Conservation (phyloP, 2,329 filamentous ascomycete genomes). For the Penicillium sp. region DNA sequence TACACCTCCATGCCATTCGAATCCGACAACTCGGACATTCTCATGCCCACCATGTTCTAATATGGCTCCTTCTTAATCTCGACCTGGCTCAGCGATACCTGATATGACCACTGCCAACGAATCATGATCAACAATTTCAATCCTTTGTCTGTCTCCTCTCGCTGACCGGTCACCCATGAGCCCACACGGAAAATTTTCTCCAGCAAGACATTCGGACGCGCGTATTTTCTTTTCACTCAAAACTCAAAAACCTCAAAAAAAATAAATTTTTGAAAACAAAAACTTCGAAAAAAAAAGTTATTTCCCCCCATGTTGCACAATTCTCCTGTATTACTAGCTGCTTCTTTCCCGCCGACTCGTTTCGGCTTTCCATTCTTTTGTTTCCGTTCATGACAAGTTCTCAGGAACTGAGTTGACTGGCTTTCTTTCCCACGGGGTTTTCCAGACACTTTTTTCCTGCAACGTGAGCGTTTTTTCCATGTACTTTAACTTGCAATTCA, state of each 20-base stretch:
- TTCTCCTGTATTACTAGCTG: not conserved
- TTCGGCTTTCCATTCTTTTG: not conserved
- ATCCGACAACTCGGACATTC: no score
- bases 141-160: no score
- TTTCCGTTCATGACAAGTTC: not conserved
- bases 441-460: not conserved
- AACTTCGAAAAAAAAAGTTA: not conserved
- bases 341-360: not conserved
- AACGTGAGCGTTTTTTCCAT: not conserved
- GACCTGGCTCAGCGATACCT: not conserved
- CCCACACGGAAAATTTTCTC: not conserved
- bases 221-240: rapidly evolving
- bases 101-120: not conserved
- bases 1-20: no score
- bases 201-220: not conserved
- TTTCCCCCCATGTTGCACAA: not conserved
- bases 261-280: not conserved
- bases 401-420: not conserved
- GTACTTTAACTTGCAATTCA: slow-evolving; percentile 1
- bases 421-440: slow-evolving; percentile 5
- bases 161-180: not conserved
- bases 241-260: not conserved
- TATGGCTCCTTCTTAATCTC: not conserved
- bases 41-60: not conserved
- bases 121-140: not conserved